A percentile compares a stretch with the other conserved stretches of the same genome.
Conservation (phyloP, 768 basidiomycete genomes). For the Vishniacozyma victoriae region DNA sequence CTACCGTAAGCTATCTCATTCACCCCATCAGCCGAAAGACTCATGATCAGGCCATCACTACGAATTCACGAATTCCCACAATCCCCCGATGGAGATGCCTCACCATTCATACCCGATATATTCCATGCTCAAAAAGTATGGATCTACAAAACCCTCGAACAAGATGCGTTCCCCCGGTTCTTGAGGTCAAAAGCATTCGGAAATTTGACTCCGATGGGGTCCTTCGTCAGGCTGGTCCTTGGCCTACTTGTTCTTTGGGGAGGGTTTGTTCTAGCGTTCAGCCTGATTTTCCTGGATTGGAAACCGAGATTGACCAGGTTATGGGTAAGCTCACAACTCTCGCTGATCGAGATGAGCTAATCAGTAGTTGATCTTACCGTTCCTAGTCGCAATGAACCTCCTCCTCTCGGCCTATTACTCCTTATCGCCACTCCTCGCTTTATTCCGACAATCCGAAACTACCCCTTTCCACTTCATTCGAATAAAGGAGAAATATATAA, state of each 20-base stretch:
- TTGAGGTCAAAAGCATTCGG: constrained; percentile 95
- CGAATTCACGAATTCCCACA: constrained; percentile 88
- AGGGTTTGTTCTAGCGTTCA: constrained; percentile 83
- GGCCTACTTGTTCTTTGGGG: constrained; percentile 88
- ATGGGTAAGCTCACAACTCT: constrained; percentile 65
- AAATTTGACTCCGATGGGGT: constrained; percentile 86
- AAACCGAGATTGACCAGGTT: constrained; percentile 86
- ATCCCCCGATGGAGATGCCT: constrained; percentile 55
- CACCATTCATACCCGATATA: constrained; percentile 82
- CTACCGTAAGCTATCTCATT: constrained; percentile 56
- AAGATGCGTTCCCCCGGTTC: constrained; percentile 64
- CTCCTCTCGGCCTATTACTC: constrained; percentile 95
- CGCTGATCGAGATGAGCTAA: neutral
- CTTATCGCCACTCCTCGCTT: constrained; percentile 90
- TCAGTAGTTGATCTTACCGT: constrained; percentile 68
- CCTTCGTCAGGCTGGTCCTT: constrained; percentile 73
- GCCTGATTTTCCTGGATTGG: constrained; percentile 87
- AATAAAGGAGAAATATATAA: constrained; percentile 90
- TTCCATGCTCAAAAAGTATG: constrained; percentile 97
- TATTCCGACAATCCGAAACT: constrained; percentile 88
- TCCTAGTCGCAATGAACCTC: constrained; percentile 79
- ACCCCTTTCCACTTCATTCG: constrained; percentile 90
- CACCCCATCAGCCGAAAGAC: neutral
- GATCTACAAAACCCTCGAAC: constrained; percentile 92
- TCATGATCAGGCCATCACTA: constrained; percentile 57